Conservation (phyloP, 192 early-diverging fungal genomes). For the Backusella mclennaniae region DNA sequence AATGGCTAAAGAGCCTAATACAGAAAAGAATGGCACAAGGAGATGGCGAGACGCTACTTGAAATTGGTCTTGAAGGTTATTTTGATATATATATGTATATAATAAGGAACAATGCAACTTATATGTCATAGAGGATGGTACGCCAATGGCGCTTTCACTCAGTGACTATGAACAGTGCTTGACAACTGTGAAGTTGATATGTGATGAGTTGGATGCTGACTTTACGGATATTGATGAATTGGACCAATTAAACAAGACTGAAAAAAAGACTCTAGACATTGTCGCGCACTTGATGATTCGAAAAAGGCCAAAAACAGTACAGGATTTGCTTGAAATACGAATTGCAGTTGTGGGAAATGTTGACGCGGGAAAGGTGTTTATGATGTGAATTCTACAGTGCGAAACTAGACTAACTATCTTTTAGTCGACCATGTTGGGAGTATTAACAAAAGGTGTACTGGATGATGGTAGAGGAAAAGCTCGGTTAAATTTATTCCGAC, state of each 20-base stretch:
- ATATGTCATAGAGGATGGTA: constrained; percentile 59
- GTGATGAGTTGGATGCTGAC: constrained; percentile 43
- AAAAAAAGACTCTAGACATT: constrained; percentile 18
- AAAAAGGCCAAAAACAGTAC: constrained; percentile 66
- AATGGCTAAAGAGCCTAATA: constrained; percentile 43
- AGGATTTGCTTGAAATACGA: constrained; percentile 81
- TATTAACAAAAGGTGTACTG: constrained; percentile 84
- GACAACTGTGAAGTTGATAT: constrained; percentile 38
- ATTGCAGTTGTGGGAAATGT: constrained; percentile 93
- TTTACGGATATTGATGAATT: constrained; percentile 48
- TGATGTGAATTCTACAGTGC: not conserved
- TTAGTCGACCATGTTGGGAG: constrained; percentile 82
- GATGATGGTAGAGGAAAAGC: constrained; percentile 94
- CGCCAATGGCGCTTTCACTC: constrained; percentile 61
- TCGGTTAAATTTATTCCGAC: constrained; percentile 83
- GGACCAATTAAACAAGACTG: constrained; percentile 15
- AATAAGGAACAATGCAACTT: not conserved
- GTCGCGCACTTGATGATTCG: constrained; percentile 67
- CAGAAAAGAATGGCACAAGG: constrained; percentile 50
- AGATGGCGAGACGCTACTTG: constrained; percentile 74
- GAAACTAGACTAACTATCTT: too few species aligned
- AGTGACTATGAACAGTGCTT: constrained; percentile 45
- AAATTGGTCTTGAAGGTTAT: constrained; percentile 73
- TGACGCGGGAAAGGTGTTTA: constrained; percentile 67
- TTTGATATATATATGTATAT: too few species aligned